Evolutionary conservation across 2,329 filamentous ascomycete genomes (phyloP).

Genomic region (Pseudogymnoascus destructans): DNA sequence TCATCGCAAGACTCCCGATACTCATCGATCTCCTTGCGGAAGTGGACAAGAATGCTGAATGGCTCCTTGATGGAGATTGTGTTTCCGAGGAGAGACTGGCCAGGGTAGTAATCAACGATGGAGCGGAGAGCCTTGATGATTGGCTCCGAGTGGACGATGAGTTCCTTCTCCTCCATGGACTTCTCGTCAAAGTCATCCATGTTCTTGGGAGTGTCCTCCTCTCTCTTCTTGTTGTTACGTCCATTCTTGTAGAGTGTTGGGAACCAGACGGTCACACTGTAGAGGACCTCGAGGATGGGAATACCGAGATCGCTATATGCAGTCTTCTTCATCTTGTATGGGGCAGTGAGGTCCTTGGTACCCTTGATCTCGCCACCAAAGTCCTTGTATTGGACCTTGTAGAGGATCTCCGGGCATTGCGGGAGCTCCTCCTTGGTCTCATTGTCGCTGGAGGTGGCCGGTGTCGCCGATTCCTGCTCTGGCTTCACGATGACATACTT

Average conservation of each 20-base stretch:
- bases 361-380: slow-evolving; percentile 17
- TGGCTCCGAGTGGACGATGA: slow-evolving; percentile 18
- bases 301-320: slow-evolving; percentile 16
- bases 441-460: slow-evolving; percentile 12
- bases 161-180: slow-evolving; percentile 19
- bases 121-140: slow-evolving; percentile 19
- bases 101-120: slow-evolving; percentile 19
- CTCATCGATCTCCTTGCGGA: slow-evolving; percentile 17
- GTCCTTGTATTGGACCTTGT: slow-evolving; percentile 19
- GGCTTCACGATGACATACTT: slow-evolving; percentile 17
- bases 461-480: slow-evolving; percentile 10
- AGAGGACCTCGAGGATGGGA: slow-evolving; percentile 17
- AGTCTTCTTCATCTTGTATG: slow-evolving; percentile 18
- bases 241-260: slow-evolving; percentile 16
- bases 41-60: slow-evolving; percentile 27
- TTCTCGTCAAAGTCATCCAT: slow-evolving; percentile 17
- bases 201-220: slow-evolving; percentile 14
- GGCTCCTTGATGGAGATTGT: slow-evolving; percentile 24
- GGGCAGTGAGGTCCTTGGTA: slow-evolving; percentile 16
- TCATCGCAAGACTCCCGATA: slow-evolving; percentile 17
- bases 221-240: slow-evolving; percentile 10
- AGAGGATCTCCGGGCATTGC: slow-evolving; percentile 17
- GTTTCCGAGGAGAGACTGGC: slow-evolving; percentile 16
- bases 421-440: slow-evolving; percentile 13
- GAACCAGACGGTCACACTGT: slow-evolving; percentile 18